Conservation (phyloP, 208 protist genomes). For the Novymonas esmeraldas region DNA sequence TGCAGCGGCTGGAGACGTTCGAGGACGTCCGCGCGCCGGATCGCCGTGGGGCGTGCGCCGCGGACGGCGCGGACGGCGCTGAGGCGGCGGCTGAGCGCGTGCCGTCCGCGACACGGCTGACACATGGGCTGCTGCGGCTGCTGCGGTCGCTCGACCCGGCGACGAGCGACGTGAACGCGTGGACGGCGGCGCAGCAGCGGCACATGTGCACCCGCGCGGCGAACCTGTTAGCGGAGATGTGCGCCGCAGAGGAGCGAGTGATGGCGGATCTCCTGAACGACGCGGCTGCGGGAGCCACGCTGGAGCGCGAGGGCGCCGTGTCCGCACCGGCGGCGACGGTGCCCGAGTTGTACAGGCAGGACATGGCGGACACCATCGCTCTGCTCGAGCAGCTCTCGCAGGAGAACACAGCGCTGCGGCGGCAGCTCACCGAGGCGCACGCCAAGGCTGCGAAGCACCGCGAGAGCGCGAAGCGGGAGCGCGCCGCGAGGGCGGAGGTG, state of each 20-base stretch:
- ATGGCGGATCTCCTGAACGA: conserved; percentile 32
- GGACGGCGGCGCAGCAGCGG: conserved; percentile 16
- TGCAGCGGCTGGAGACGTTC: conserved; percentile 26
- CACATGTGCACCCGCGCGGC: conserved; percentile 20
- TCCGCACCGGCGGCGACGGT: background rate
- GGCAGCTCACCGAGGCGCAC: conserved; percentile 2
- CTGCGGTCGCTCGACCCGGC: conserved; percentile 20
- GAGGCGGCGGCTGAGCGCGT: background rate
- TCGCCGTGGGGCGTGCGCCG: conserved; percentile 3
- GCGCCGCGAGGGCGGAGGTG: conserved; percentile 26
- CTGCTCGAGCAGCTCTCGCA: conserved; percentile 25
- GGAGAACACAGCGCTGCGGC: conserved; percentile 31
- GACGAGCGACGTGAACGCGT: conserved; percentile 7
- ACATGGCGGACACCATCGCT: conserved; percentile 31
- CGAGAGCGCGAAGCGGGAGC: conserved; percentile 12
- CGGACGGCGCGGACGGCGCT: background rate
- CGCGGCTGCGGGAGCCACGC: conserved; percentile 22
- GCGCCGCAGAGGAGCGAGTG: conserved; percentile 15
- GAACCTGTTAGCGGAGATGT: conserved; percentile 31
- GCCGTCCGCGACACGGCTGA: conserved; percentile 9
- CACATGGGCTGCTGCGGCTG: conserved; percentile 13
- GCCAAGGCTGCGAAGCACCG: background rate
- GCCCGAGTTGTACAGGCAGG: conserved; percentile 16
- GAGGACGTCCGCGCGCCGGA: conserved; percentile 19
- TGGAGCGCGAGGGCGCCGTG: conserved; percentile 14